Evolutionary conservation across 1,284 basidiomycete species (phyloP).

Genomic region (Cystobasidium slooffiae): DNA sequence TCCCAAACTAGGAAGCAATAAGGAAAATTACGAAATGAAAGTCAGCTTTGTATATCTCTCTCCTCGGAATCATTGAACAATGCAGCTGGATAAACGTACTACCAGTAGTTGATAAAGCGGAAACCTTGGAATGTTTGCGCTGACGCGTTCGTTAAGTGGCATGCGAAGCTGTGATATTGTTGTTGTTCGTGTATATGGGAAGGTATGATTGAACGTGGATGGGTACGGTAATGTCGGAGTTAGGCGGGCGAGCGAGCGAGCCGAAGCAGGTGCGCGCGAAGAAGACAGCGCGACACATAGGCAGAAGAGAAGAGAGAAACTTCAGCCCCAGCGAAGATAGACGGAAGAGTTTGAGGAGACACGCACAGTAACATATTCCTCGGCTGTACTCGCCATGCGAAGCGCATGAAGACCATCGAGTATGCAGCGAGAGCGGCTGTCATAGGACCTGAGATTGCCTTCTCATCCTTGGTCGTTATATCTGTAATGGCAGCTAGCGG

Average conservation of each 20-base stretch:
- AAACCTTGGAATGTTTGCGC: conserved; percentile 81
- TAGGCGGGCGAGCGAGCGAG: background rate
- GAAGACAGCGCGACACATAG: conserved; percentile 68
- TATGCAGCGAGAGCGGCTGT: conserved; percentile 84
- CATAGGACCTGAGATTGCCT: conserved; percentile 94
- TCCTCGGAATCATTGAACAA: background rate
- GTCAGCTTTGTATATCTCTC: background rate
- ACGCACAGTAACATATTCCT: conserved; percentile 69
- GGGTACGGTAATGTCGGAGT: too few species aligned
- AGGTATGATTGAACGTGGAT: background rate
- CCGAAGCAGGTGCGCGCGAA: conserved; percentile 66
- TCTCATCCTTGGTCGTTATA: conserved; percentile 81
- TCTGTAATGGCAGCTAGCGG: conserved; percentile 89
- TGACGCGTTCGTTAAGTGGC: conserved; percentile 81
- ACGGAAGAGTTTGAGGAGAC: background rate
- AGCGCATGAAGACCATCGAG: conserved; percentile 65
- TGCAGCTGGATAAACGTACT: conserved; percentile 54
- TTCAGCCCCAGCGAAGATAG: background rate
- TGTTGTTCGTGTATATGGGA: too few species aligned
- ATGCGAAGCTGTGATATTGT: conserved; percentile 1
- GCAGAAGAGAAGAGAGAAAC: background rate
- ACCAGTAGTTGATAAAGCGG: conserved; percentile 87
- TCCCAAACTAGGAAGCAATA: conserved; percentile 15
- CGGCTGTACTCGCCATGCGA: conserved; percentile 88
- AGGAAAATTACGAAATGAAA: background rate